Percentiles rank a stretch among this genome's conserved stretches.
These are phyloP conservation scores for Fomitopsis pinicola DNA, from an alignment of 1,284 basidiomycete species.

Conservation along the genomic window DNA sequence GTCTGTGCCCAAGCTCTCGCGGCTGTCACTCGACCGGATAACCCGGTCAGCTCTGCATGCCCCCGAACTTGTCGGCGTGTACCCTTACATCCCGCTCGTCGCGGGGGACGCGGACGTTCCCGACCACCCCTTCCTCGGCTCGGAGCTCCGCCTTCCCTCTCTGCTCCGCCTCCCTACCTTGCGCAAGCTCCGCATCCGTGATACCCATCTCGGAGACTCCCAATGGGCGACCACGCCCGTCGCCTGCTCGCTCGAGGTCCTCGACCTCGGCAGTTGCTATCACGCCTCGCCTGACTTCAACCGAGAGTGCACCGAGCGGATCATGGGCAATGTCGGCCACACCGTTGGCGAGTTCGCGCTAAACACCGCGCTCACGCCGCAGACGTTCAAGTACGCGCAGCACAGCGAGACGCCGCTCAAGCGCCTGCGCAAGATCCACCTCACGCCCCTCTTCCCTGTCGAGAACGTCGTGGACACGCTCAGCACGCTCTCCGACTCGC, in stretches of 20 bases:
- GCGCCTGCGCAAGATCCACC: conserved; percentile 49
- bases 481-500: conserved; percentile 53
- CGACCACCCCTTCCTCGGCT: conserved; percentile 48
- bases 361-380: conserved; percentile 43
- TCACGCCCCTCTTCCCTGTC: conserved; percentile 59
- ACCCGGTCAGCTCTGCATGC: conserved; percentile 61
- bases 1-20: conserved; percentile 48
- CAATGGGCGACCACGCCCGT: conserved; percentile 47
- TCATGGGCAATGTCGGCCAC: conserved; percentile 52
- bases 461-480: conserved; percentile 57
- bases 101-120: conserved; percentile 56
- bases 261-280: conserved; percentile 58
- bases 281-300: conserved; percentile 51
- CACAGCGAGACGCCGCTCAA: conserved; percentile 45
- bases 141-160: conserved; percentile 56
- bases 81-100: conserved; percentile 55
- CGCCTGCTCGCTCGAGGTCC: conserved; percentile 46
- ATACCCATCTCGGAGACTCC: conserved; percentile 66
- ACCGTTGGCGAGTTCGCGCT: conserved; percentile 51
- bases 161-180: conserved; percentile 60
- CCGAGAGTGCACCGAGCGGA: conserved; percentile 49
- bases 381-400: conserved; percentile 37
- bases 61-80: conserved; percentile 46
- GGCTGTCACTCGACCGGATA: conserved; percentile 57
- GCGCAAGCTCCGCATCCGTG: conserved; percentile 56